A percentile compares a stretch with the other conserved stretches of the same genome.
These are phyloP conservation scores for Arctostaphylos glauca DNA, from an alignment of 148 eudicot species.

Conservation along the genomic window DNA sequence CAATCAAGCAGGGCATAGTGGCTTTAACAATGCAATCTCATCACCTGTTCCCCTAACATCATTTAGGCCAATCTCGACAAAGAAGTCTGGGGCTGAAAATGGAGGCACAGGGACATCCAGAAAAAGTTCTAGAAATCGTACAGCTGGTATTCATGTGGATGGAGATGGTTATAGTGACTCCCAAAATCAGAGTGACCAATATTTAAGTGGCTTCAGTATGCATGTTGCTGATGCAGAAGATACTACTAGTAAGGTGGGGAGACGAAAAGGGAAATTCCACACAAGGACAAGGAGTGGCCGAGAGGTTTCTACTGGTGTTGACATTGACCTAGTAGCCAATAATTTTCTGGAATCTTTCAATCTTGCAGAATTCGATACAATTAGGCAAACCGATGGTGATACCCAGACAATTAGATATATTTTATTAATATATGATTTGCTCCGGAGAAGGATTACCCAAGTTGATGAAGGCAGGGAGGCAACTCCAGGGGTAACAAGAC, in stretches of 20 bases:
- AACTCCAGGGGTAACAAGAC: conserved; percentile 39
- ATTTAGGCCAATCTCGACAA: conserved; percentile 40
- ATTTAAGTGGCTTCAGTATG: conserved; percentile 22
- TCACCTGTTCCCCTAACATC: conserved; percentile 72
- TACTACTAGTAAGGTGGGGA: conserved; percentile 15
- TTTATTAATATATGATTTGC: conserved; percentile 54
- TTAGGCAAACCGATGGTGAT: conserved; percentile 50
- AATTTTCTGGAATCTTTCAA: conserved; percentile 35
- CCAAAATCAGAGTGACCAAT: conserved; percentile 29
- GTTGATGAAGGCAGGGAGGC: conserved; percentile 67
- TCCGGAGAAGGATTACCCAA: conserved; percentile 65
- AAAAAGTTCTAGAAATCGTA: conserved; percentile 26
- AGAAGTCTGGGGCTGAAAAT: conserved; percentile 27
- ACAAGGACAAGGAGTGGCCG: conserved; percentile 29
- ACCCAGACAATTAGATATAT: conserved; percentile 48
- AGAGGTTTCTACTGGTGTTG: conserved; percentile 21
- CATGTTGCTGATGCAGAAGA: conserved; percentile 26
- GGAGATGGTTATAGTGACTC: conserved; percentile 41
- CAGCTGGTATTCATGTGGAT: conserved; percentile 11
- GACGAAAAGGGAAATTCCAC: conserved; percentile 17
- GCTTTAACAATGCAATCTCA: conserved; percentile 23
- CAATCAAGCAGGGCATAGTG: conserved; percentile 17
- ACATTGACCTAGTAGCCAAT: conserved; percentile 31
- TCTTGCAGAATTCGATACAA: conserved; percentile 38
- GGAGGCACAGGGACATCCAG: conserved; percentile 41